Evolutionary conservation across 306 rosid species (phyloP), one percentile per base, ranked within the genome.

Genomic region (Senna tora): DNA sequence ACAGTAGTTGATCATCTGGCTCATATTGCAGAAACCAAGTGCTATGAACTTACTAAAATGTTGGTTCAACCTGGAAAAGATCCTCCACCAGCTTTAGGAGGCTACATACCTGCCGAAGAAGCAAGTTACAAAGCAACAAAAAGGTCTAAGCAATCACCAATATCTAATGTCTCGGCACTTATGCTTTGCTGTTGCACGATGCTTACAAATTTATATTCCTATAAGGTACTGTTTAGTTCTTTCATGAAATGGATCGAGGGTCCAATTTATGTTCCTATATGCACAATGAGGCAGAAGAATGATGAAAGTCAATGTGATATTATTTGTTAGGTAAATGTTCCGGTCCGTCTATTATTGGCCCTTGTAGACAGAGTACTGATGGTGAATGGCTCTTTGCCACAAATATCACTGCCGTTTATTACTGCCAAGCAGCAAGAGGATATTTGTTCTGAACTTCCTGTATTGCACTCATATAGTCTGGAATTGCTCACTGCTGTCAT

Each of bases 371-470:
- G 99, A 84, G 88, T 88, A 72, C 69, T 95, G 79, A 84, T 46
- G 79, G 86, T 89, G 72, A 87, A 91, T 73, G 97, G 96, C 57
- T 84, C 96, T 65, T 61, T 90, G 74, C 88, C 95, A 66, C 84
- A 73, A 69, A 81, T 82, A 42, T 66, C 85, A 67, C 52, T 75
- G 77, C 87, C 89, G 67, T 91, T 95, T 79, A 72, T 85, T 88
- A 88, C 96, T 49, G 70, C 85, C 63, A 80, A 66, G 79, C 93
- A 89, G 75, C 97, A 95, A 85, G 96, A 91, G 72, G 79, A 79
- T 43, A 76, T 95, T 55, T 89, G 96, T 80, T 89, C 89, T 17
- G 90, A 86, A 80, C 99, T 95, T 79, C 97, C 99, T 30, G 81
- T 61, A 28, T 79, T 91, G 86, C 99, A 95, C 81, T 82, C 66